A percentile compares a stretch with the other conserved stretches of the same genome.
phyloP scores from a whole-genome alignment of 139 green algal genomes.

The Cymbomonas tetramitiformis region DNA sequence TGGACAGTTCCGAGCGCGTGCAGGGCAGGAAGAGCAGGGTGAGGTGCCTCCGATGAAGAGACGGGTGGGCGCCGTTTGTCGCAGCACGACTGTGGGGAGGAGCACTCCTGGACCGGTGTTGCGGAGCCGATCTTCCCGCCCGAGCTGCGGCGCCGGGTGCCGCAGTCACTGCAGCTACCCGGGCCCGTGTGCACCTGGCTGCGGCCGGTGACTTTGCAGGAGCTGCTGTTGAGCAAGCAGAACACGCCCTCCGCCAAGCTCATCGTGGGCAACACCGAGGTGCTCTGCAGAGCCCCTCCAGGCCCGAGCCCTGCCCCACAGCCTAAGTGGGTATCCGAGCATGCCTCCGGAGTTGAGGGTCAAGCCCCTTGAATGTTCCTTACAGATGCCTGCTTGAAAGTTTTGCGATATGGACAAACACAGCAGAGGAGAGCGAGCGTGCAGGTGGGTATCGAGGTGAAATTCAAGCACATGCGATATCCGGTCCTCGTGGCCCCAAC shows the following conservation, averaged over 20 bases:
- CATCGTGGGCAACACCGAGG: conserved; percentile 85
- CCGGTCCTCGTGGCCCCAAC: conserved; percentile 54
- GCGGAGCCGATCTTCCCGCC: conserved; percentile 82
- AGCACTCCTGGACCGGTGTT: background rate
- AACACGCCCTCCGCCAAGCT: conserved; percentile 47
- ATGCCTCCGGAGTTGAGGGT: too few species aligned
- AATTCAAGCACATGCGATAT: conserved; percentile 78
- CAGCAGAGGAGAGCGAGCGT: too few species aligned
- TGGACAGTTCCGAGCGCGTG: too few species aligned
- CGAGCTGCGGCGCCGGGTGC: conserved; percentile 49
- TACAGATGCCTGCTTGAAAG: too few species aligned
- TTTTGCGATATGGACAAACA: too few species aligned
- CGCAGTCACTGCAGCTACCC: conserved; percentile 30
- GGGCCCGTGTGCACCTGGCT: conserved; percentile 28
- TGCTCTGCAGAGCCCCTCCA: too few species aligned
- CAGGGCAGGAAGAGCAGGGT: too few species aligned
- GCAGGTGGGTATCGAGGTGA: conserved; percentile 93
- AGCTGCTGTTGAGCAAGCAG: conserved; percentile 52
- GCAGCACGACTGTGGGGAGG: background rate
- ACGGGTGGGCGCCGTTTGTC: background rate
- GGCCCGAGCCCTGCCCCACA: too few species aligned
- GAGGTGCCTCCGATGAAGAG: too few species aligned
- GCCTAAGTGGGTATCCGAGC: too few species aligned
- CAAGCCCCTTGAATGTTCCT: too few species aligned
- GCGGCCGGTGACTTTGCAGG: conserved; percentile 48